These are phyloP conservation scores for Lepiota brunneoincarnata DNA, from an alignment of 768 basidiomycete species.

Conservation along the genomic window DNA sequence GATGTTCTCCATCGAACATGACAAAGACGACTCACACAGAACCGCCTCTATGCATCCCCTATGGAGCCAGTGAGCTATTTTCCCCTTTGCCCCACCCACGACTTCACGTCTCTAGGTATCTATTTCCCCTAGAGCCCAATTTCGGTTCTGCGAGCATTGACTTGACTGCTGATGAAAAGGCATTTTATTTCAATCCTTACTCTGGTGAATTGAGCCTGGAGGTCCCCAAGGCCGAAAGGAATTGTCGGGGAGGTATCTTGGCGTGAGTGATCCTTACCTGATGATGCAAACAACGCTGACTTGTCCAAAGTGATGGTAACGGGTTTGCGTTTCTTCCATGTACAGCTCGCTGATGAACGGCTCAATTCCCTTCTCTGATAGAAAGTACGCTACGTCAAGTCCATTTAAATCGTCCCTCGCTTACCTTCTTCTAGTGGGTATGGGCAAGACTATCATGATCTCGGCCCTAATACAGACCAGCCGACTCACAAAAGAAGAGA, in stretches of 20 bases:
- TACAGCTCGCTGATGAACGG: slow-evolving; percentile 1
- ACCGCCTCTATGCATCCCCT: slow-evolving; percentile 83
- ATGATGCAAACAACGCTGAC: slow-evolving; percentile 3
- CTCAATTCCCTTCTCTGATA: slow-evolving; percentile 18
- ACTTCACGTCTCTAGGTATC: slow-evolving; percentile 50
- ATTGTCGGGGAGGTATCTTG: slow-evolving; percentile 83
- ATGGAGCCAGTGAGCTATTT: slow-evolving; percentile 78
- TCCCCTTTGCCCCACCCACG: slow-evolving; percentile 4
- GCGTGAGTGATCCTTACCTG: slow-evolving; percentile 52
- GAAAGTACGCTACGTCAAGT: slow-evolving; percentile 43
- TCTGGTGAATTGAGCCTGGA: slow-evolving; percentile 85
- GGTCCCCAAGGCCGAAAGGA: slow-evolving; percentile 79
- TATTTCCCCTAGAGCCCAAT: slow-evolving; percentile 61
- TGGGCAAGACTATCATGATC: slow-evolving; percentile 94
- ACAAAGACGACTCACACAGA: slow-evolving; percentile 65
- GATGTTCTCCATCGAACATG: slow-evolving; percentile 88
- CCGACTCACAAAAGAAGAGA: slow-evolving; percentile 41
- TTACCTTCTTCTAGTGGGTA: slow-evolving; percentile 65
- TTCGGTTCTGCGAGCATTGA: slow-evolving; percentile 60
- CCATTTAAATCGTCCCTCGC: background rate
- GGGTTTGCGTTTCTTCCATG: slow-evolving; percentile 8
- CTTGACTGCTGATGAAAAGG: slow-evolving; percentile 73
- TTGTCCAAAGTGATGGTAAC: slow-evolving; percentile 37
- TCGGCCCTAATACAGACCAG: slow-evolving; percentile 87
- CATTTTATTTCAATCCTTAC: slow-evolving; percentile 89